Percentiles rank a stretch among this genome's conserved stretches.
phyloP scores from a whole-genome alignment of 257 asterid species.

The Solanum acaule region DNA sequence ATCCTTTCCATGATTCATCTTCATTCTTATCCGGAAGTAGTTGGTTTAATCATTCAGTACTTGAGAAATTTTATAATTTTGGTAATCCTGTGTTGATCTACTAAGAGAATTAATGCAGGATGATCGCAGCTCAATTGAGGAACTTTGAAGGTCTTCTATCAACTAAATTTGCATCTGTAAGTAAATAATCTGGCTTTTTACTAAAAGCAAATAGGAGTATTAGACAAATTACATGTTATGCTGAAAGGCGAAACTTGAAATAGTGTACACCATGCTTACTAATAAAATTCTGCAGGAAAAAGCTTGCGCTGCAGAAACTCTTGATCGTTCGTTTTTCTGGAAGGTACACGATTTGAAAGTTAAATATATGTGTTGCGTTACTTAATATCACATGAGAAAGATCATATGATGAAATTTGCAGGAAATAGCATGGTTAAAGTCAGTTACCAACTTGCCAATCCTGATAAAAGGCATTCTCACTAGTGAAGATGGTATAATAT shows the following conservation, averaged over 20 bases:
- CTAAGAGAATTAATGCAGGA: conserved; percentile 24
- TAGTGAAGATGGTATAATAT: conserved; percentile 38
- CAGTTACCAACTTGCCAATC: conserved; percentile 45
- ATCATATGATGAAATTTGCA: conserved; percentile 9
- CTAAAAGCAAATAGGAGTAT: neutral
- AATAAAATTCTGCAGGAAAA: conserved; percentile 26
- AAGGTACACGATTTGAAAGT: conserved; percentile 19
- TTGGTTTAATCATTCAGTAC: neutral
- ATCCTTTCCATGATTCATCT: neutral
- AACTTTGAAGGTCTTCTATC: conserved; percentile 51
- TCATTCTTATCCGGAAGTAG: neutral
- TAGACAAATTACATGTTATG: neutral
- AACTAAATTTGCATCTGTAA: conserved; percentile 22
- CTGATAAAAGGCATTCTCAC: conserved; percentile 51
- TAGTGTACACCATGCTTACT: neutral
- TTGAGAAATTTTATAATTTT: neutral
- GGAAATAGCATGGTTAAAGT: conserved; percentile 58
- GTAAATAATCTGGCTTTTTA: neutral
- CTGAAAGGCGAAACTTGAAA: neutral
- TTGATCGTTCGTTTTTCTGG: conserved; percentile 43
- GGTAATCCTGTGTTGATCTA: neutral
- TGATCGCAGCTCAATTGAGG: conserved; percentile 36
- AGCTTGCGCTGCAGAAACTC: conserved; percentile 29
- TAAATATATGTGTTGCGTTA: neutral
- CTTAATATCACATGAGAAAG: neutral